Base-by-base conservation (phyloP, 352 stramenopile genomes). In the Phytophthora sp. region DNA sequence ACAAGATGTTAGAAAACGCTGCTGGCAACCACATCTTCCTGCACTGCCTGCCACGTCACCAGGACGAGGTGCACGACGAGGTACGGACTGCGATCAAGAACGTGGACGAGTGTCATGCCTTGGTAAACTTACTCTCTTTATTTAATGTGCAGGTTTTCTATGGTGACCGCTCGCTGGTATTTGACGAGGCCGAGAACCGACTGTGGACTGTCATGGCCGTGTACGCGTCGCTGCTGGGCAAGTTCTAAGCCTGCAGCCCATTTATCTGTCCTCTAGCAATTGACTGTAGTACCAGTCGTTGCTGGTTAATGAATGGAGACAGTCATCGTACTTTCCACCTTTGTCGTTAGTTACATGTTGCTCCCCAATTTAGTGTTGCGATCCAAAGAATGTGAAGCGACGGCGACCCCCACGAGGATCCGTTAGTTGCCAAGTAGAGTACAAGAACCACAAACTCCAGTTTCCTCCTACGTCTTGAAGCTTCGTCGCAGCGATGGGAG, bases 161-260 rank as follows among this genome's bases (percentile, higher is more conserved):
- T 79, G 96, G 86, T 55, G 75, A 96, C 45, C 82, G 94, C 66
- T 98, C 93, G 63, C 74, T 99, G 27, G 96, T 99, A 3, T 99
- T 99, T 53, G 87, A 97, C 41, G 97, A 99, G 80, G 97, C 97
- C 0, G 97, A 99, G 72, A 99, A 99, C 74, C 90, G 97, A 42
- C 97, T 99, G 84, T 99, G 97, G 97, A 99, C 97, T 3, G 97
- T 99, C 63, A 99, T 99, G 97, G 95, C 97, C 26, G 95, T 99
- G 35, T 94, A 90, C 64, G 76, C 86, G 0, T 82, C 87, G 26
- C 70, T 77, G 42, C 61, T 77, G 7, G 69, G 69, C 59, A 77
- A 77, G 69, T 65, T 72, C 39, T 74, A 72, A 58, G 44, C 39
- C 3, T 0, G 24, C 44, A 38, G 31, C 29, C 20, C 23, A 42